These are phyloP conservation scores for Yarrowia porcina DNA, from an alignment of 805 yeast genomes.

Conservation along the genomic window DNA sequence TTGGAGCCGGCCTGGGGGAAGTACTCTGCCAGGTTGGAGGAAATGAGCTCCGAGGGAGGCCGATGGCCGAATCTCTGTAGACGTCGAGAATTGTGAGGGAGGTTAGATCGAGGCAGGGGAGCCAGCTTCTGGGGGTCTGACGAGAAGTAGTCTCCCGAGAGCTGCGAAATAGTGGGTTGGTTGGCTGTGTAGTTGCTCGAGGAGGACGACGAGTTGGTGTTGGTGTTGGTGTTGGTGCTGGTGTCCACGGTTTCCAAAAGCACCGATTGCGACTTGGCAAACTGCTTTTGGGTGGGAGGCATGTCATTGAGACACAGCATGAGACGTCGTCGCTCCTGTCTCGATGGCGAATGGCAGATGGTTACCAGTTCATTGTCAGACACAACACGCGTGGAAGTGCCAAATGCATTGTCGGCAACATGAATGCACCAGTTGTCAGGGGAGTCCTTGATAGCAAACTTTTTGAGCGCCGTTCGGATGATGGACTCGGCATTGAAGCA, in stretches of 20 bases:
- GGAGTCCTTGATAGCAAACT: constrained; percentile 39
- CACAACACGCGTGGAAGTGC: constrained; percentile 47
- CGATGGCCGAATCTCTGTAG: constrained; percentile 57
- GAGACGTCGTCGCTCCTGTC: constrained; percentile 65
- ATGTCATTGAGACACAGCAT: constrained; percentile 65
- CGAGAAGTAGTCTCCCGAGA: constrained; percentile 21
- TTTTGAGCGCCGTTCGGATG: constrained; percentile 63
- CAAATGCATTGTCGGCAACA: constrained; percentile 57
- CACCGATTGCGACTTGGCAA: constrained; percentile 34
- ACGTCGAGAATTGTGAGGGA: constrained; percentile 5
- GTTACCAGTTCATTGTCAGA: constrained; percentile 80
- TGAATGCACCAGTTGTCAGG: constrained; percentile 42
- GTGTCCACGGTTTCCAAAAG: constrained; percentile 28
- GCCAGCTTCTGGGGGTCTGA: not conserved
- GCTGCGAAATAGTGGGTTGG: constrained; percentile 13
- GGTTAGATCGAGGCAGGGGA: constrained; percentile 10
- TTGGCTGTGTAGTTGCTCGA: not conserved
- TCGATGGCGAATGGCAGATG: constrained; percentile 70
- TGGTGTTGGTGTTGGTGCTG: not conserved
- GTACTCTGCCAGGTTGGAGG: constrained; percentile 82
- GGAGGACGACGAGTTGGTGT: not conserved
- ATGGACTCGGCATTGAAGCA: constrained; percentile 79
- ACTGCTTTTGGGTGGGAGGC: constrained; percentile 47
- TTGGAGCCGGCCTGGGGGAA: constrained; percentile 79
- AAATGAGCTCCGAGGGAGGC: constrained; percentile 89